These are phyloP conservation scores for Aspergillus haitiensis DNA, from an alignment of 495 filamentous ascomycete species.

Conservation along the genomic window DNA sequence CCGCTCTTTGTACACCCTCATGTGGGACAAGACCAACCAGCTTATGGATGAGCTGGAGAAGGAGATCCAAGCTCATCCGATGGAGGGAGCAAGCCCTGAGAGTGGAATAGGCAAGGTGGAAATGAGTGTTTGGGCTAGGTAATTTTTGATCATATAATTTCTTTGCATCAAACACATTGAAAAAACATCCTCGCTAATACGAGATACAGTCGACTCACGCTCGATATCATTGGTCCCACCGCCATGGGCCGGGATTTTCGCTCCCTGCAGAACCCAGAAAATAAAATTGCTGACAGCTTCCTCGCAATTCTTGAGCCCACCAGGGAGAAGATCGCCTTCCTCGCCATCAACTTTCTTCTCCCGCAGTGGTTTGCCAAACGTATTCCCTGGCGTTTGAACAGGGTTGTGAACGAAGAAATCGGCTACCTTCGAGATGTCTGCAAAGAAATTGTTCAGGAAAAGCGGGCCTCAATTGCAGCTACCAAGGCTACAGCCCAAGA, in stretches of 20 bases:
- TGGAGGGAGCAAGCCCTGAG: constrained; percentile 41
- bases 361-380: constrained; percentile 48
- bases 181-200: constrained; percentile 10
- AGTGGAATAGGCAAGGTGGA: constrained; percentile 59
- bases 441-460: constrained; percentile 64
- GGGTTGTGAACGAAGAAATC: constrained; percentile 56
- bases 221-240: constrained; percentile 84
- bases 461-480: constrained; percentile 51
- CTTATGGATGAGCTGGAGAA: constrained; percentile 42
- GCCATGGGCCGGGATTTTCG: constrained; percentile 81
- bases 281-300: constrained; percentile 68
- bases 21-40: constrained; percentile 65
- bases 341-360: constrained; percentile 48
- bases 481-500: constrained; percentile 57
- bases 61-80: constrained; percentile 37
- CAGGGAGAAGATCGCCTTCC: constrained; percentile 47
- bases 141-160: not conserved
- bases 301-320: constrained; percentile 52
- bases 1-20: constrained; percentile 76
- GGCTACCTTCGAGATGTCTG: constrained; percentile 61
- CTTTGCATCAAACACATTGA: not conserved
- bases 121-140: constrained; percentile 64
- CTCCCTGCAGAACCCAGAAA: constrained; percentile 63
- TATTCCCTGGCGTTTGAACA: constrained; percentile 69
- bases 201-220: constrained; percentile 61